These are phyloP conservation scores for Aspergillus taichungensis DNA, from an alignment of 495 filamentous ascomycete genomes.

Conservation along the genomic window DNA sequence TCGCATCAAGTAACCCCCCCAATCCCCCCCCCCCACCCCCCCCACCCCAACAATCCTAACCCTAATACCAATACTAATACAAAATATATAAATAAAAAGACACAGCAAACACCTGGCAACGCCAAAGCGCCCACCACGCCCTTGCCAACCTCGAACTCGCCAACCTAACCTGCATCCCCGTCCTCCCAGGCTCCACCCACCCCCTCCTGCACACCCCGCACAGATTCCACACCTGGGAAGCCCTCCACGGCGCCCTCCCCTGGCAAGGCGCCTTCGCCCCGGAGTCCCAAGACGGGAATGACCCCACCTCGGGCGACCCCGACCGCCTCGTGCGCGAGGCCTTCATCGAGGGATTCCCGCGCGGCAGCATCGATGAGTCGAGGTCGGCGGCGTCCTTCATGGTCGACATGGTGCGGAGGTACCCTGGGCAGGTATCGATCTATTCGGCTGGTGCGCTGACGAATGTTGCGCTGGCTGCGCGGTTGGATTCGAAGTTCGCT, in stretches of 20 bases:
- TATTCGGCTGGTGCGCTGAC: conserved; percentile 29
- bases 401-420: conserved; percentile 29
- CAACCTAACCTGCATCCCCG: conserved; percentile 25
- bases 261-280: conserved; percentile 28
- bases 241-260: conserved; percentile 21
- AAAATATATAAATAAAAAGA: no score
- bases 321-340: conserved; percentile 22
- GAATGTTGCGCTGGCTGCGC: conserved; percentile 31
- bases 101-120: conserved; percentile 18
- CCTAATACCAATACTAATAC: background rate
- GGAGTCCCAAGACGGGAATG: conserved; percentile 18
- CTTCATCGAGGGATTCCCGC: conserved; percentile 25
- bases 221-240: conserved; percentile 21
- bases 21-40: background rate
- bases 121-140: conserved; percentile 19
- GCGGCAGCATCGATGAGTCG: conserved; percentile 16
- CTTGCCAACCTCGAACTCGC: conserved; percentile 22
- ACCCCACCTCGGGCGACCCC: conserved; percentile 23
- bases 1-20: conserved; percentile 16
- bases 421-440: conserved; percentile 26
- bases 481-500: conserved; percentile 28
- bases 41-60: background rate
- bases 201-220: conserved; percentile 22
- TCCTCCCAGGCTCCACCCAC: conserved; percentile 20
- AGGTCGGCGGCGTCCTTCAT: conserved; percentile 26